These are phyloP conservation scores for Teunomyces lycoperdinae DNA, from an alignment of 805 yeast genomes.

Conservation along the genomic window DNA sequence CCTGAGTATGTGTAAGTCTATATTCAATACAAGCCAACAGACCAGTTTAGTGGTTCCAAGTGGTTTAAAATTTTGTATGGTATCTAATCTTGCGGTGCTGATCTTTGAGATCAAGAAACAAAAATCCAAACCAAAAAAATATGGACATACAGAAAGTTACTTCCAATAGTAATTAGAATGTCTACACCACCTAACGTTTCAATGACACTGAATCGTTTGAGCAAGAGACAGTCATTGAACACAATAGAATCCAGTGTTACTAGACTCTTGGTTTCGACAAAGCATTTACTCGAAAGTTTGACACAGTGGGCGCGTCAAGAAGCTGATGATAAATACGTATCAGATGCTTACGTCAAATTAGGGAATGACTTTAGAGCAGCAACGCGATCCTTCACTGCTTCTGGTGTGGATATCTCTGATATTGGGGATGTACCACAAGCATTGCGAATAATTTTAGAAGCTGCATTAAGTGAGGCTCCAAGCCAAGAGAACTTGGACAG, in stretches of 20 bases:
- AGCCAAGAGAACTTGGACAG: conserved; percentile 77
- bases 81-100: neutral
- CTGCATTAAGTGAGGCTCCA: conserved; percentile 80
- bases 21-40: neutral
- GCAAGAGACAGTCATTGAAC: conserved; percentile 23
- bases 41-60: neutral
- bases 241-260: conserved; percentile 79
- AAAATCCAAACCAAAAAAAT: neutral
- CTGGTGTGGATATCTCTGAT: conserved; percentile 79
- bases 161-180: conserved; percentile 5
- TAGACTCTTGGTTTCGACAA: conserved; percentile 79
- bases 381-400: conserved; percentile 70
- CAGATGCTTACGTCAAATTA: conserved; percentile 84
- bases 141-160: neutral
- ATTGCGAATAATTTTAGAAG: conserved; percentile 75
- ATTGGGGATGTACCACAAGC: conserved; percentile 88
- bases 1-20: conserved; percentile 7
- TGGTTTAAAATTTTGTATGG: neutral
- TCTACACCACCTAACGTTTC: conserved; percentile 5
- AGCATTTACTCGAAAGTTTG: conserved; percentile 78
- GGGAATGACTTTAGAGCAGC: conserved; percentile 93
- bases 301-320: conserved; percentile 85
- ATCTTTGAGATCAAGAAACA: neutral
- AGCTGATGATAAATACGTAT: conserved; percentile 81
- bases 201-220: conserved; percentile 7